These are phyloP conservation scores for Penicillium digitatum DNA, from an alignment of 2,329 filamentous ascomycete species.

Conservation along the genomic window DNA sequence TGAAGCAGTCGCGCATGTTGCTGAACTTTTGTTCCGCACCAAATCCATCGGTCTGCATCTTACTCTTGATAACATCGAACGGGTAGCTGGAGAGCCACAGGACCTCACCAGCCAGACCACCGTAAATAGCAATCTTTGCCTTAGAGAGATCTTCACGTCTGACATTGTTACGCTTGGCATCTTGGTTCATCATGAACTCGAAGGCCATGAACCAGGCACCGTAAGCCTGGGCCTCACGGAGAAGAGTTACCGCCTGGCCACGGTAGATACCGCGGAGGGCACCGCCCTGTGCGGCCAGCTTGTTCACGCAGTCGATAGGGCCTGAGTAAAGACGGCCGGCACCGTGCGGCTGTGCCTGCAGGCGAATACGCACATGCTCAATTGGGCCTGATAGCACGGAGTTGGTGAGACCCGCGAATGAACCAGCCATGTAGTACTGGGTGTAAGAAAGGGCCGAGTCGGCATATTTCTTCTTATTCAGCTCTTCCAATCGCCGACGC, in stretches of 20 bases:
- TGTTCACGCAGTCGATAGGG: conserved; percentile 83
- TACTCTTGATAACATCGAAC: conserved; percentile 96
- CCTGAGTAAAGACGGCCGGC: conserved; percentile 72
- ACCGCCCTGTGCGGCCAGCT: conserved; percentile 67
- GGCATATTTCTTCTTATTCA: conserved; percentile 54
- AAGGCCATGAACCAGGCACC: conserved; percentile 93
- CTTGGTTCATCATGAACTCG: conserved; percentile 92
- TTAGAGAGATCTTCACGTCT: conserved; percentile 72
- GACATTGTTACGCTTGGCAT: conserved; percentile 72
- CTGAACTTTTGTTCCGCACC: conserved; percentile 66
- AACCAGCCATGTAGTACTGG: conserved; percentile 87
- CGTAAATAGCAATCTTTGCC: conserved; percentile 86
- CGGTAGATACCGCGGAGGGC: conserved; percentile 75
- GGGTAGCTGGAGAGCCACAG: conserved; percentile 93
- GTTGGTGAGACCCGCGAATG: conserved; percentile 90
- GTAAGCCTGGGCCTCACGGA: conserved; percentile 90
- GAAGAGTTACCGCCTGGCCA: conserved; percentile 77
- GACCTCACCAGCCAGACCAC: conserved; percentile 87
- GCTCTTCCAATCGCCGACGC: conserved; percentile 75
- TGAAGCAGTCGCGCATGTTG: conserved; percentile 85
- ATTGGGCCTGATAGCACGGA: conserved; percentile 83
- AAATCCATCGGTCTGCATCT: conserved; percentile 98
- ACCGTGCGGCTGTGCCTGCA: conserved; percentile 95
- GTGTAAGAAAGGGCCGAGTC: conserved; percentile 62
- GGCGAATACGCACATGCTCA: conserved; percentile 91